A percentile compares a stretch with the other conserved stretches of the same genome.
Evolutionary conservation across 108 stramenopile species (phyloP).

Genomic region (Fragilaria radians): DNA sequence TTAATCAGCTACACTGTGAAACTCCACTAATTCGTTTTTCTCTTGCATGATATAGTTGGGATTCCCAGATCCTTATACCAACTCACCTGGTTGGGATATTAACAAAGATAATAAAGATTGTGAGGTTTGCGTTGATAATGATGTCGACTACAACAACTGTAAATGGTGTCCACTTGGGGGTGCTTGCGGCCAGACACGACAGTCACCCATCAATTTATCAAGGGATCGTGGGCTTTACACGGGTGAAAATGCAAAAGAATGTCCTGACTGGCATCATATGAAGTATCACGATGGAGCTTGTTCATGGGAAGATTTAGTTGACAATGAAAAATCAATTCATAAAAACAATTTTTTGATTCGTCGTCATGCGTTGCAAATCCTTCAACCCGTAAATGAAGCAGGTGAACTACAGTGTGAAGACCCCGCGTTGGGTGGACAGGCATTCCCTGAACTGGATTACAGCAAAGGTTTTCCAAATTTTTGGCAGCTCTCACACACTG

Average conservation of each 20-base stretch:
- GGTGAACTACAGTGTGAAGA: constrained; percentile 29
- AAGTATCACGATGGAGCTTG: constrained; percentile 31
- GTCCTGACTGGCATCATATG: constrained; percentile 36
- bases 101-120: background rate
- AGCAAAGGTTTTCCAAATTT: constrained; percentile 41
- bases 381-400: constrained; percentile 15
- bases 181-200: constrained; percentile 18
- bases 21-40: too few relatives aligned
- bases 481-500: constrained; percentile 42
- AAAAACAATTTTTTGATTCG: constrained; percentile 18
- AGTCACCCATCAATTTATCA: constrained; percentile 55
- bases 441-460: constrained; percentile 26
- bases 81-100: background rate
- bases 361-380: constrained; percentile 22
- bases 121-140: background rate
- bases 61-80: constrained; percentile 1
- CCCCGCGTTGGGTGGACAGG: background rate
- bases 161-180: constrained; percentile 26
- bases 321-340: background rate
- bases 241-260: constrained; percentile 20
- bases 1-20: too few relatives aligned
- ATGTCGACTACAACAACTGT: constrained; percentile 23
- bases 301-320: constrained; percentile 29
- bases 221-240: constrained; percentile 36
- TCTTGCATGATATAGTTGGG: background rate